Percentiles rank a stretch among this genome's conserved stretches.
These are phyloP conservation scores for Heimioporus sp. DNA, from an alignment of 768 basidiomycete species.

Conservation along the genomic window DNA sequence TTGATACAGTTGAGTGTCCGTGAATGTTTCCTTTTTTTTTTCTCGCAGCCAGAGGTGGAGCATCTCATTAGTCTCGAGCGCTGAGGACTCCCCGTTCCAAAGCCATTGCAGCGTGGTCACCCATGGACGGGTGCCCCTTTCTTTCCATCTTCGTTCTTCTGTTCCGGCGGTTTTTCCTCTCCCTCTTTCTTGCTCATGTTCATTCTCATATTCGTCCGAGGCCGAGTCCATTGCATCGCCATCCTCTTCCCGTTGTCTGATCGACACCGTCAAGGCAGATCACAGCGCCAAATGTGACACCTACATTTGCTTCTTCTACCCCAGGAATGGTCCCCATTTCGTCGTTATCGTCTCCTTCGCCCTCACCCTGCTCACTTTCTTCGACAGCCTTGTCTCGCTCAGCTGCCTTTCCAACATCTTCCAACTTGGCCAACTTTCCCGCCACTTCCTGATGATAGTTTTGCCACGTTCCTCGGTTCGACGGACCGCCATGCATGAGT, in stretches of 20 bases:
- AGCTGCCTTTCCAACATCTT: too few relatives aligned
- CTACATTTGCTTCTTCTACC: slow-evolving; percentile 29
- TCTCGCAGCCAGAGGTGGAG: slow-evolving; percentile 71
- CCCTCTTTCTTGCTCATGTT: slow-evolving; percentile 19
- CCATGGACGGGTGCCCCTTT: slow-evolving; percentile 64
- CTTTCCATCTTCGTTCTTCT: slow-evolving; percentile 42
- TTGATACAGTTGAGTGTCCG: slow-evolving; percentile 86
- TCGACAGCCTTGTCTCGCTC: too few relatives aligned
- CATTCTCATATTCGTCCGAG: slow-evolving; percentile 42
- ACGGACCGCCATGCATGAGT: slow-evolving; percentile 77
- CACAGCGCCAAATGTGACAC: background rate
- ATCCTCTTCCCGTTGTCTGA: slow-evolving; percentile 23
- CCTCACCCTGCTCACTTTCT: too few relatives aligned
- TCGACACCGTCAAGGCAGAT: slow-evolving; percentile 8
- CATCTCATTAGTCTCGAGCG: slow-evolving; percentile 63
- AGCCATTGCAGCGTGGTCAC: slow-evolving; percentile 67
- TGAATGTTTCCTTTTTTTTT: slow-evolving; percentile 80
- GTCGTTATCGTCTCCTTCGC: slow-evolving; percentile 38
- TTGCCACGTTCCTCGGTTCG: slow-evolving; percentile 84
- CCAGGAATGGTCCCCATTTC: slow-evolving; percentile 44
- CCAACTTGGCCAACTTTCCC: slow-evolving; percentile 63
- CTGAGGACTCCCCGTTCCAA: slow-evolving; percentile 71
- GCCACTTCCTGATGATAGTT: slow-evolving; percentile 83
- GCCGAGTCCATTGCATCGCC: slow-evolving; percentile 55
- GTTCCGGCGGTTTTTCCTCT: slow-evolving; percentile 9